Percentiles rank a stretch among this genome's conserved stretches.
These are phyloP conservation scores for Rubroboletus pulcherrimus DNA, from an alignment of 768 basidiomycete species.

Conservation along the genomic window DNA sequence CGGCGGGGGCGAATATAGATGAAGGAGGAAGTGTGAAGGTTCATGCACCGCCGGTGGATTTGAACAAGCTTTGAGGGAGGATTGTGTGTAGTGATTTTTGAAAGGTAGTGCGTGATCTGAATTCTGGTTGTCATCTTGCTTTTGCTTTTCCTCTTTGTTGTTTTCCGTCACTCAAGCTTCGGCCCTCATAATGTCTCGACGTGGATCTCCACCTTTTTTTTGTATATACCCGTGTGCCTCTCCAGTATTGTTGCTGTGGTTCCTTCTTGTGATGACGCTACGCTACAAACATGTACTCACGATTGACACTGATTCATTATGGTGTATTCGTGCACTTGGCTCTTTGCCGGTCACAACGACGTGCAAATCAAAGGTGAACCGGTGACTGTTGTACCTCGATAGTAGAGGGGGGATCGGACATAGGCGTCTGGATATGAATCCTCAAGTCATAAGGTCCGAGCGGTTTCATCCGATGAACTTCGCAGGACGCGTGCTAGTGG, in stretches of 20 bases:
- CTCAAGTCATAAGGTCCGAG: too few relatives aligned
- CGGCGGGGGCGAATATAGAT: slow-evolving; percentile 53
- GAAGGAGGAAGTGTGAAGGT: slow-evolving; percentile 52
- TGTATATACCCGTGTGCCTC: background rate
- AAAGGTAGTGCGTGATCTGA: background rate
- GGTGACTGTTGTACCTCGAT: too few relatives aligned
- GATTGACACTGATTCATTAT: background rate
- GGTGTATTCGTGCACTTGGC: too few relatives aligned
- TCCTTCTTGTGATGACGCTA: slow-evolving; percentile 4
- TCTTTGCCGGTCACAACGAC: too few relatives aligned
- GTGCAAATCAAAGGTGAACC: too few relatives aligned
- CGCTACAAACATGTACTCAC: background rate
- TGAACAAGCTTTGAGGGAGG: slow-evolving; percentile 26
- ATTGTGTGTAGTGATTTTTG: background rate
- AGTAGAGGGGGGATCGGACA: too few relatives aligned
- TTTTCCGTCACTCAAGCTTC: background rate
- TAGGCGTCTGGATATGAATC: too few relatives aligned
- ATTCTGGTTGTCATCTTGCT: background rate
- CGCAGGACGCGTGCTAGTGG: too few relatives aligned
- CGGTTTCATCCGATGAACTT: too few relatives aligned
- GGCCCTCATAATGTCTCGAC: background rate
- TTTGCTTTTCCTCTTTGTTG: background rate
- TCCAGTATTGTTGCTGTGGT: background rate
- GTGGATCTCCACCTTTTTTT: background rate
- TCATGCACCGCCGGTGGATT: slow-evolving; percentile 20